Evolutionary conservation across 1,284 basidiomycete genomes (phyloP), one percentile per base, ranked within the genome.

Genomic region (Cutaneotrichosporon sp.): DNA sequence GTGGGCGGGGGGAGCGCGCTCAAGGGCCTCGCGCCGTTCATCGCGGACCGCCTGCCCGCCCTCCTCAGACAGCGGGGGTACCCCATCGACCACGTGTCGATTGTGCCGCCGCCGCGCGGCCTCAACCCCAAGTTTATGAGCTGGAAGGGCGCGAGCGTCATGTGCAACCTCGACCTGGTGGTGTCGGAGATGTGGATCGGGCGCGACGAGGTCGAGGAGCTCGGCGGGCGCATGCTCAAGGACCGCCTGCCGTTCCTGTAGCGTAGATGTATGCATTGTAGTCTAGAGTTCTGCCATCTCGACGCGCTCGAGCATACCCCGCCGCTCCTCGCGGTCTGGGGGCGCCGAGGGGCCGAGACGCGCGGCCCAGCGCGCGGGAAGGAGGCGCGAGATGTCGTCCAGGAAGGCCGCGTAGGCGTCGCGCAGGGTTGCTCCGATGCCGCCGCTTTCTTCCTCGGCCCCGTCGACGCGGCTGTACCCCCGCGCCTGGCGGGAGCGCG

Each of bases 111-210:
- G 2, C 94, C 94, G 1, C 90, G 94, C 72, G 92, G 94, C 62
- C 87, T 97, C 61, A 94, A 98, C 78, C 92, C 92, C 6, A 85
- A 87, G 38, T 87, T 92, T 54, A 83, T 98, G 45, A 87, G 87
- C 24, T 99, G 95, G 95, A 97, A 97, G 79, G 95, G 95, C 6
- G 92, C 90, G 20, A 87, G 90, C n/a, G 92, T 97, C 22, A 86
- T 98, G 61, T 92, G 89, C 31, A 91, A 92, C 78, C 89, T 99
- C 84, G 95, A 98, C 54, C 86, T 87, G 1, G 86, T 91, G 58
- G 84, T 86, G n/a, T n/a, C n/a, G 53, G 95, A 99, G 71, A 81
- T 97, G 67, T 98, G 95, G 93, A 83, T 98, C 49, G 87, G 89
- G 14, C 81, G 83, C 58, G 83, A 87, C 49, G 95, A 99, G 77